These are phyloP conservation scores for Recurvomyces mirabilis DNA, from an alignment of 495 filamentous ascomycete genomes.

Conservation along the genomic window DNA sequence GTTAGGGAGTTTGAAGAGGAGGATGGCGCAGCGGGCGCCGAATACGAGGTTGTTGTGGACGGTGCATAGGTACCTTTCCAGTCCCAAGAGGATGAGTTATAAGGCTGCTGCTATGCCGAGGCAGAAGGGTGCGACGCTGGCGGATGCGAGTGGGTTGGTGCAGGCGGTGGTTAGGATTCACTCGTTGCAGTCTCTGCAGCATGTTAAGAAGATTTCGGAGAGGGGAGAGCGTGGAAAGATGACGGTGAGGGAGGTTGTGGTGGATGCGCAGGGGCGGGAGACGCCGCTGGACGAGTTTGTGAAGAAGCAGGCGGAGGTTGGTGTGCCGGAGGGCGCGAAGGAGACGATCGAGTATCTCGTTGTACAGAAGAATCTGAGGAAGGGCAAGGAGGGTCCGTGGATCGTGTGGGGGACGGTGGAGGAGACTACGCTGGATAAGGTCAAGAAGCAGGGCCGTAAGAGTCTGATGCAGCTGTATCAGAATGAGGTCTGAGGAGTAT, in stretches of 20 bases:
- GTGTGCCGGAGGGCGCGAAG: slow-evolving; percentile 33
- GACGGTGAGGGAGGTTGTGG: slow-evolving; percentile 11
- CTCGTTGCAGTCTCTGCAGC: slow-evolving; percentile 45
- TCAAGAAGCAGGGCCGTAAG: slow-evolving; percentile 15
- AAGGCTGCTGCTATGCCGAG: slow-evolving; percentile 40
- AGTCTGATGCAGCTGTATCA: slow-evolving; percentile 1
- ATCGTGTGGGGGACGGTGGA: slow-evolving; percentile 60
- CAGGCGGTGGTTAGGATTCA: slow-evolving; percentile 66
- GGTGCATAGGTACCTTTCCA: slow-evolving; percentile 49
- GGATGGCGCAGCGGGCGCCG: slow-evolving; percentile 45
- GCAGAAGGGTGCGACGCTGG: slow-evolving; percentile 29
- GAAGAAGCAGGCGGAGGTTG: too few relatives aligned
- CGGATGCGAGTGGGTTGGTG: slow-evolving; percentile 41
- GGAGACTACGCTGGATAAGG: slow-evolving; percentile 44
- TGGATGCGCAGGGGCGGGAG: slow-evolving; percentile 20
- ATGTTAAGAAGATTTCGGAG: not conserved
- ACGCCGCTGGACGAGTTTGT: not conserved
- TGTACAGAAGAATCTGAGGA: slow-evolving; percentile 49
- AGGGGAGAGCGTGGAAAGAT: not conserved
- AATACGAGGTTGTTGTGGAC: slow-evolving; percentile 50
- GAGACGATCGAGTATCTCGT: slow-evolving; percentile 70
- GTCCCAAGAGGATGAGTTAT: slow-evolving; percentile 51
- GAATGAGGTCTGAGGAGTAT: not conserved
- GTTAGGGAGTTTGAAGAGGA: slow-evolving; percentile 39
- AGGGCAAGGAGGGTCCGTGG: slow-evolving; percentile 54